Percentiles rank a stretch among this genome's conserved stretches.
phyloP scores from a whole-genome alignment of 345 rosid genomes.

The Camelina sativa region DNA sequence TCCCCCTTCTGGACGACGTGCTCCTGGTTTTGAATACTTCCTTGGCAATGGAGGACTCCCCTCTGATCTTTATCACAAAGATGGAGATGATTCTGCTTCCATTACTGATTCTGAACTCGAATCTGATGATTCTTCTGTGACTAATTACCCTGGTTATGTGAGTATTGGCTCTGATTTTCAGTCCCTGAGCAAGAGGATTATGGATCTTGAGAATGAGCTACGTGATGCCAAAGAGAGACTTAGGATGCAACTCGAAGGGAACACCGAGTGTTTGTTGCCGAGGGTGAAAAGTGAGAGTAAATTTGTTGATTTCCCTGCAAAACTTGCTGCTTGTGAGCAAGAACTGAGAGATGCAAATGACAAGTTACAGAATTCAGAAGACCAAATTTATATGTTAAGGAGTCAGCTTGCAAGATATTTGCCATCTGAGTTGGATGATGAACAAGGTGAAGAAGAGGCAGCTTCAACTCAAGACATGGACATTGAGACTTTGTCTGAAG shows the following conservation, averaged over 20 bases:
- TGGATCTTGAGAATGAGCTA: constrained; percentile 68
- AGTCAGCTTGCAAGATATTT: constrained; percentile 55
- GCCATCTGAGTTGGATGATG: constrained; percentile 39
- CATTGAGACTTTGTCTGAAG: constrained; percentile 52
- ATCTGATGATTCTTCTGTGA: constrained; percentile 75
- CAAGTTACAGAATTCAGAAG: constrained; percentile 55
- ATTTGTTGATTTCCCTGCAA: constrained; percentile 48
- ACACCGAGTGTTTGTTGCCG: constrained; percentile 44
- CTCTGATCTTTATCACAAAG: constrained; percentile 59
- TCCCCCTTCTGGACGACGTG: constrained; percentile 55
- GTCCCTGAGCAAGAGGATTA: constrained; percentile 50
- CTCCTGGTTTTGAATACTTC: constrained; percentile 71
- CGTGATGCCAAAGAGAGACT: constrained; percentile 62
- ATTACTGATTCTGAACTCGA: constrained; percentile 70
- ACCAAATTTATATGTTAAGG: constrained; percentile 59
- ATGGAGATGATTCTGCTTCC: constrained; percentile 72
- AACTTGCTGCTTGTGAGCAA: constrained; percentile 57
- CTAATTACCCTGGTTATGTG: constrained; percentile 56
- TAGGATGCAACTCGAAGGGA: constrained; percentile 52
- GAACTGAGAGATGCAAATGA: constrained; percentile 61
- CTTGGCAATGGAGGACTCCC: constrained; percentile 64
- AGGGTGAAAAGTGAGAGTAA: constrained; percentile 44
- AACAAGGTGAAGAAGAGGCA: constrained; percentile 42
- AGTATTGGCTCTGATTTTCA: constrained; percentile 57
- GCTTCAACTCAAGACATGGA: constrained; percentile 45